Evolutionary conservation across 805 yeast genomes (phyloP), one percentile per base, ranked within the genome.

Genomic region (Candida ponderosae): DNA sequence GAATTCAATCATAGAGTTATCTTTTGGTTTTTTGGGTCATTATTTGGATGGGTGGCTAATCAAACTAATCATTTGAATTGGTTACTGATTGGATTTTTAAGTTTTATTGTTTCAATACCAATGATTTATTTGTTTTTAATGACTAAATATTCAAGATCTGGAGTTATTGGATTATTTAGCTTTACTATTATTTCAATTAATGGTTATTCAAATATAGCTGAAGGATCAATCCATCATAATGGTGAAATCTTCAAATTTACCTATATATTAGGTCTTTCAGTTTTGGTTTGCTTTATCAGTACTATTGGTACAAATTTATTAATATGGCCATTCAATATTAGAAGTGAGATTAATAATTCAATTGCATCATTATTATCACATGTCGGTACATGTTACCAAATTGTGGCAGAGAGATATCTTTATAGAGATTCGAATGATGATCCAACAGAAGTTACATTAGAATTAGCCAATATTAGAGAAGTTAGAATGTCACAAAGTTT

Each of bases 1-100:
- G 28, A 24, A 24, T 27, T 64, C 3, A 19, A 46, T 2, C 53
- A 57, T n/a, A 53, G 74, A 42, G 17, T 61, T 0, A 13, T 50
- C 0, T 59, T 60, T 29, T 62, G 67, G 40, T 34, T 69, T 8
- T 20, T 59, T n/a, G 73, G 72, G 3, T 56, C 63, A 10, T 62
- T 70, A 40, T 67, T 72, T 67, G 76, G 70, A 1, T 71, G 74
- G 60, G 63, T 70, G 13, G 66, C 70, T 1, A 56, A 53, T 39
- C 61, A 64, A 21, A 54, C 74, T 2, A 45, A 56, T 17, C 61
- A 60, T 36, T 65, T 58, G 35, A 53, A 51, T 35, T 60, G 64
- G 1, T 60, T 59, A 39, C 69, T 70, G 5, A 46, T 69, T 31
- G 63, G 64, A 10, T 59, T 60, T 3, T 65, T 70, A 46, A 60